phyloP scores from a whole-genome alignment of 805 yeast genomes.

The Zygosaccharomyces siamensis region DNA sequence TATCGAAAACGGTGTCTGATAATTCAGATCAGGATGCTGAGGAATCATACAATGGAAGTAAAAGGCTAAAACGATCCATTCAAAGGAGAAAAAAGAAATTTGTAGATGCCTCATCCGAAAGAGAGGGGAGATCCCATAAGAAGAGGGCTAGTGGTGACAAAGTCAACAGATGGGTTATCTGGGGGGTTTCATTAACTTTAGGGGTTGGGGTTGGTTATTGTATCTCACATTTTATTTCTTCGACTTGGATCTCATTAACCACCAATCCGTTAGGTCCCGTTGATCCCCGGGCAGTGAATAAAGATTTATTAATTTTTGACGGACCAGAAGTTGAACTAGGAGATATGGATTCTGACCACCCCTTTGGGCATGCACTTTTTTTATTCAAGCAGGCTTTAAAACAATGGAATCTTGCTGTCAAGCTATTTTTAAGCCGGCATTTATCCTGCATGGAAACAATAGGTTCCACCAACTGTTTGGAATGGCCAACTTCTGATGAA shows the following conservation, averaged over 20 bases:
- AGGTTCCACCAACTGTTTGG: conserved; percentile 5
- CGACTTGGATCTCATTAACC: conserved; percentile 13
- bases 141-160: conserved; percentile 6
- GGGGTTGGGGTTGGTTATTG: conserved; percentile 33
- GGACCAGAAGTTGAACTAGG: conserved; percentile 10
- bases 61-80: conserved; percentile 6
- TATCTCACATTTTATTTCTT: conserved; percentile 22
- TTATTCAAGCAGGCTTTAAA: conserved; percentile 18
- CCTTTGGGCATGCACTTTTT: conserved; percentile 17
- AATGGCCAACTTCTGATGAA: conserved; percentile 12
- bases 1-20: conserved; percentile 14
- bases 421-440: conserved; percentile 16
- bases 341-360: conserved; percentile 12
- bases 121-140: conserved; percentile 7
- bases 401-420: conserved; percentile 19
- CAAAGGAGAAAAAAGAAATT: conserved; percentile 11
- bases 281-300: conserved; percentile 6
- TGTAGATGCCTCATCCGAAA: conserved; percentile 4
- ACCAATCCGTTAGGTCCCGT: conserved; percentile 9
- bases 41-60: conserved; percentile 6
- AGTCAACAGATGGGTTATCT: conserved; percentile 19
- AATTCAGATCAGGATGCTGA: conserved; percentile 14
- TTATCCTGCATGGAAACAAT: conserved; percentile 10
- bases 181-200: conserved; percentile 29
- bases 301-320: conserved; percentile 12